Base-by-base conservation (phyloP, 163 green algal species). In the Chlorella variabilis region DNA sequence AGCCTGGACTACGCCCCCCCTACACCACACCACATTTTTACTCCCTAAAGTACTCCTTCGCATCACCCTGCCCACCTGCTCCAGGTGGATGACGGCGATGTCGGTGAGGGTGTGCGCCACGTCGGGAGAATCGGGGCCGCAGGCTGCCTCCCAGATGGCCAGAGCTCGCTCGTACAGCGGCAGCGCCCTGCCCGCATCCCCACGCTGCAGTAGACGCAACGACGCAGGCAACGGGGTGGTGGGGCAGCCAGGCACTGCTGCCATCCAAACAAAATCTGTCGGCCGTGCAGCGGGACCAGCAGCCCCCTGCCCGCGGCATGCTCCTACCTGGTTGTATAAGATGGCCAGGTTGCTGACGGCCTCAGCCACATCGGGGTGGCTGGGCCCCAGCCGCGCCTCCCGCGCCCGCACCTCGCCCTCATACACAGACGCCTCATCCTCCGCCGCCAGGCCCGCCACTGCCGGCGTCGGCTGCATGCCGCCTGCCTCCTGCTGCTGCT, bases 91-190 rank as follows among this genome's bases (percentile, higher is more conserved):
- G 58, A 98, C 95, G 23, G 94, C 95, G 51, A 98, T 90, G 80
- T 98, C 95, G 3, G 94, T 98, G 11, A 98, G 89, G 21, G 92
- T 94, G 85, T 97, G 92, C 29, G 95, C 95, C 45, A 97, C 93
- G 67, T 97, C 92, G 15, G 92, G 87, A 67, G 93, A 87, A 31
- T 94, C 83, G 1, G 90, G 81, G 15, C 94, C 95, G 54, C 90
- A 87, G 0, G 82, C 54, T 0, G 75, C 75, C 87, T 98, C 94
- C 84, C 90, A 98, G 36, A 96, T 95, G 2, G 58, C 73, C 80
- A 98, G 87, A 31, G 94, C 93, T 9, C 93, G 86, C 84, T 96
- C 91, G 75, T 97, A 97, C 84, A 98, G 90, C 29, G 93, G 94
- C 88, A 94, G 86, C 33, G 95, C 95, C 18, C 70, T 67, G 3